These are phyloP conservation scores for Vaccinium corymbosum DNA, from an alignment of 148 eudicot genomes.

Conservation along the genomic window DNA sequence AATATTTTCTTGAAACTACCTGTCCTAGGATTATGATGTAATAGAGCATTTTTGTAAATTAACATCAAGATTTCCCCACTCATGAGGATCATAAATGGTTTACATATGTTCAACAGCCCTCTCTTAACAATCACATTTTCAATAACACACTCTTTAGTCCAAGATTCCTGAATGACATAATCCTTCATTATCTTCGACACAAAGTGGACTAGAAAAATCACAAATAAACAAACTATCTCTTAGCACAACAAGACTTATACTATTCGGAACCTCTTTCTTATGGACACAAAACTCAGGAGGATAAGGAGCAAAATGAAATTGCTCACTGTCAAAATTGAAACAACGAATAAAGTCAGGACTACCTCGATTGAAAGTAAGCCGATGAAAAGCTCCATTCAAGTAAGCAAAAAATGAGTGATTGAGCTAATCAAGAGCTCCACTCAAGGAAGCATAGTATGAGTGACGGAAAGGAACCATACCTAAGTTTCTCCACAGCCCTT, in stretches of 20 bases:
- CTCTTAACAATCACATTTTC: not conserved
- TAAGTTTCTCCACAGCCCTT: not conserved
- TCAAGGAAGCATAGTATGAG: no score
- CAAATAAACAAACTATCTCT: not conserved
- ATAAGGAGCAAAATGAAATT: not conserved
- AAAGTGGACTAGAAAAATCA: not conserved
- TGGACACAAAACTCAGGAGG: not conserved
- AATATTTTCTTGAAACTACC: not conserved
- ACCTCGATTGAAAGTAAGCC: not conserved
- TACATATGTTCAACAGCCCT: not conserved
- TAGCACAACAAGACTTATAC: not conserved
- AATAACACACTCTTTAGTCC: not conserved
- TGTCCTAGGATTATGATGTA: not conserved
- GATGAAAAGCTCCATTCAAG: not conserved
- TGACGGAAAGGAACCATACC: not conserved
- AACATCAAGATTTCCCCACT: not conserved
- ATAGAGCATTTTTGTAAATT: not conserved
- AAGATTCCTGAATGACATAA: not conserved
- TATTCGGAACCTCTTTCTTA: not conserved
- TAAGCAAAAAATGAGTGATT: not conserved
- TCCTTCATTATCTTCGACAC: not conserved
- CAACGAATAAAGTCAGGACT: not conserved
- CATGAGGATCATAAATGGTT: conserved; percentile 1
- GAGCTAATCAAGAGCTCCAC: not conserved
- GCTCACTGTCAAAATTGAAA: not conserved